Percentiles rank a stretch among this genome's conserved stretches.
These are phyloP conservation scores for Cutaneotrichosporon mucoides DNA, from an alignment of 1,284 basidiomycete genomes.

Conservation along the genomic window DNA sequence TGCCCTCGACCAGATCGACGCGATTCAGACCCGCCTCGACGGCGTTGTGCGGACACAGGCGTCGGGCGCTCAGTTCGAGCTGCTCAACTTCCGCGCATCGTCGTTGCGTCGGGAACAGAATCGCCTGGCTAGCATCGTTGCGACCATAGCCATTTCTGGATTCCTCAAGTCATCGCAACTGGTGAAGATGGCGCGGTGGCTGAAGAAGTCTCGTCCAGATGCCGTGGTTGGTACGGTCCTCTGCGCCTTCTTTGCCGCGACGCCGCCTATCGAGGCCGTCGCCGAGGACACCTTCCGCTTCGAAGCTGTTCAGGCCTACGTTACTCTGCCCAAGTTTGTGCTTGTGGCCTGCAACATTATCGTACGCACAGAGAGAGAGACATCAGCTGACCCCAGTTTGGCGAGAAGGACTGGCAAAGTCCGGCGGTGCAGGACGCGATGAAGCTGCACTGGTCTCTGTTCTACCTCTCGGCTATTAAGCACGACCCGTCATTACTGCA, in stretches of 20 bases:
- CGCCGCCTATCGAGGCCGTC: slow-evolving; percentile 30
- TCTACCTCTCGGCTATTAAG: slow-evolving; percentile 68
- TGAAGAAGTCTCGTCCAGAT: slow-evolving; percentile 38
- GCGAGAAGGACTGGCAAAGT: slow-evolving; percentile 22
- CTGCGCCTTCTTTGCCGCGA: slow-evolving; percentile 29
- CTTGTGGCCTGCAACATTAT: slow-evolving; percentile 32
- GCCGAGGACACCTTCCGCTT: slow-evolving; percentile 21
- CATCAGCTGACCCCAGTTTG: slow-evolving; percentile 22
- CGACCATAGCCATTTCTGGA: slow-evolving; percentile 28
- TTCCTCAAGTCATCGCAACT: slow-evolving; percentile 40
- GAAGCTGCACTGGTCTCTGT: slow-evolving; percentile 81
- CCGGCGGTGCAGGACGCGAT: slow-evolving; percentile 71
- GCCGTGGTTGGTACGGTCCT: slow-evolving; percentile 30
- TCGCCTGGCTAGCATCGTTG: slow-evolving; percentile 33
- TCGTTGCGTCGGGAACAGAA: slow-evolving; percentile 35
- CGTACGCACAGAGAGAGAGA: background rate
- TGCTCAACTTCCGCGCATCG: slow-evolving; percentile 33
- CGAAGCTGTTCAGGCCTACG: slow-evolving; percentile 20
- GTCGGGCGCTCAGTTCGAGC: slow-evolving; percentile 30
- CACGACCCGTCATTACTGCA: slow-evolving; percentile 58
- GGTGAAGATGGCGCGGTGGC: slow-evolving; percentile 39
- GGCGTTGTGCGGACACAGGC: slow-evolving; percentile 22
- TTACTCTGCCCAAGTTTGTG: slow-evolving; percentile 32
- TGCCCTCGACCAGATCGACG: slow-evolving; percentile 36
- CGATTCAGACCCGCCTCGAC: slow-evolving; percentile 25